A percentile compares a stretch with the other conserved stretches of the same genome.
Conservation (phyloP, 176 grass and related monocot genomes). For the Oryza officinalis region DNA sequence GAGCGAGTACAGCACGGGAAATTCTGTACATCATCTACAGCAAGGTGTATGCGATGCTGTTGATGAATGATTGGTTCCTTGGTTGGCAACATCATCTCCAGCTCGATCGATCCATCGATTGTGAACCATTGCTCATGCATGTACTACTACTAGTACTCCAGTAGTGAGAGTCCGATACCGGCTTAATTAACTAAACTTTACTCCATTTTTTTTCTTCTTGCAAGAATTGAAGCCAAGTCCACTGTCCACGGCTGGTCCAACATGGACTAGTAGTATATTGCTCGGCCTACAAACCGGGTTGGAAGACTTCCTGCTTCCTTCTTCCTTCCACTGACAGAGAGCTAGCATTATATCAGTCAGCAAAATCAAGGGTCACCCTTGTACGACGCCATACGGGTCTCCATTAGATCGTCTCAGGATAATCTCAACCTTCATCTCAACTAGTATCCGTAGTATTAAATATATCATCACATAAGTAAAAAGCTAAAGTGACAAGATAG, state of each 20-base stretch:
- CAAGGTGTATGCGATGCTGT: neutral
- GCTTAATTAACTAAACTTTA: neutral
- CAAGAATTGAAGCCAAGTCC: neutral
- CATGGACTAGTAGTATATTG: neutral
- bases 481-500: too few relatives aligned
- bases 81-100: neutral
- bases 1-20: too few relatives aligned
- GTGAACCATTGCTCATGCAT: too few relatives aligned
- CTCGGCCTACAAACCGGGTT: neutral
- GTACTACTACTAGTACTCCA: too few relatives aligned
- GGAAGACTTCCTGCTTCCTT: constrained; percentile 8
- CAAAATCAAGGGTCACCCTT: constrained; percentile 16
- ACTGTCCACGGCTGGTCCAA: neutral
- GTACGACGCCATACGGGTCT: neutral
- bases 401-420: neutral
- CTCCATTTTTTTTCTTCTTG: too few relatives aligned
- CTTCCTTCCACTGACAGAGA: neutral
- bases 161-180: too few relatives aligned
- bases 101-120: neutral
- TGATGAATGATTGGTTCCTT: neutral
- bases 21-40: too few relatives aligned
- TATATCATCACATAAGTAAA: too few relatives aligned
- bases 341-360: neutral
- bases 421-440: too few relatives aligned
- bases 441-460: too few relatives aligned